Base-by-base conservation (phyloP, 2,329 filamentous ascomycete species). In the Aspergillus tamarii region DNA sequence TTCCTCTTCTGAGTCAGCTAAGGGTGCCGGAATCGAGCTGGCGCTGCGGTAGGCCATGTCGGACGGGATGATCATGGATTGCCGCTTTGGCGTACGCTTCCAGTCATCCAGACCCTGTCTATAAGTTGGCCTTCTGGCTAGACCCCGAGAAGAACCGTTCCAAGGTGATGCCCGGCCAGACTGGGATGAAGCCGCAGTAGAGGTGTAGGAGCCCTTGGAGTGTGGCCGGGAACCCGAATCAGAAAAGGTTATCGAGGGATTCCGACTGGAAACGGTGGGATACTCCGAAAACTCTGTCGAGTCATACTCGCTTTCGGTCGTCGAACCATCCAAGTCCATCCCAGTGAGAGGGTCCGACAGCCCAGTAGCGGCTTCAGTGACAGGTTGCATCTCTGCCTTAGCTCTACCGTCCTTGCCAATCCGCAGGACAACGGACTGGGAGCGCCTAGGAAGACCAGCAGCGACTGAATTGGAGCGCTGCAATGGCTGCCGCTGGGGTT, bases 401-500 rank as follows among this genome's bases (percentile, higher is more conserved):
- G 82, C 82, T 61, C 81, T 74, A 16, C 82, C 82, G 67, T 83
- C 81, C 56, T 79, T 77, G 62, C 81, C 81, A 64, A 84, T 82
- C n/a, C 77, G 79, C 26, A 84, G 73, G 6, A 82, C 75, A 21
- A 84, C 71, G 8, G 80, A 81, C 39, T 76, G 76, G 26, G 80
- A 78, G 2, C 77, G 77, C 48, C 70, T 70, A 41, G 77, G 73
- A 30, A 78, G 53, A 8, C 65, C 62, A 9, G 72, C 64, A 19
- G 76, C 73, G 26, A 70, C 62, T 9, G 78, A 77, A 61, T 70
- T 74, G 8, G 77, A 69, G 30, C 77, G 74, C n/a, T 71, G 61
- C 12, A 73, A 71, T 11, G 70, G 67, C 54, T 77, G 70, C 45
- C 76, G 74, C 50, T 77, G 68, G 16, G 73, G 66, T 52, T 80